phyloP scores from a whole-genome alignment of 495 filamentous ascomycete genomes.

The Daldinia vernicosa region DNA sequence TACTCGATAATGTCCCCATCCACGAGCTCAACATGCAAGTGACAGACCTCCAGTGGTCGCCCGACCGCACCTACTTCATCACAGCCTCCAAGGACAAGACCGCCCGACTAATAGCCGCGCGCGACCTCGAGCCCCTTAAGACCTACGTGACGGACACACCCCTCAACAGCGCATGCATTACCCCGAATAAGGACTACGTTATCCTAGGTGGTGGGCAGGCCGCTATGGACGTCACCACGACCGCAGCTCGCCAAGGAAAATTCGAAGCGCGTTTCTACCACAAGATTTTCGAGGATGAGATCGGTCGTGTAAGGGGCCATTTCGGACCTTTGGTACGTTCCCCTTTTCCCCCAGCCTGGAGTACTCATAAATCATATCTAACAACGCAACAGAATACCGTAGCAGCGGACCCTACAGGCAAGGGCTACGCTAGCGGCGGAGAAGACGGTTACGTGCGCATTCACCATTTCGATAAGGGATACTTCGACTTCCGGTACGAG shows the following conservation, averaged over 20 bases:
- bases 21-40: slow-evolving; percentile 87
- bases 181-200: slow-evolving; percentile 93
- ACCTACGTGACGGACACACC: slow-evolving; percentile 94
- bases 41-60: slow-evolving; percentile 93
- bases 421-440: slow-evolving; percentile 90
- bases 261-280: slow-evolving; percentile 99
- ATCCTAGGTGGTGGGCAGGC: slow-evolving; percentile 98
- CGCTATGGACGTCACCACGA: slow-evolving; percentile 99
- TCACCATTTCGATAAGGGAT: slow-evolving; percentile 97
- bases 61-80: slow-evolving; percentile 96
- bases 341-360: background rate
- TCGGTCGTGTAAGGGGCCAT: slow-evolving; percentile 93
- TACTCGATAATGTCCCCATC: slow-evolving; percentile 76
- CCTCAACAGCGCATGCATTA: slow-evolving; percentile 92
- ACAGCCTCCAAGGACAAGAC: slow-evolving; percentile 98
- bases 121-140: slow-evolving; percentile 90
- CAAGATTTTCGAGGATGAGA: slow-evolving; percentile 98
- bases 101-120: slow-evolving; percentile 81
- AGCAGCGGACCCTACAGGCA: slow-evolving; percentile 87
- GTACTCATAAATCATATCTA: background rate
- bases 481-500: slow-evolving; percentile 99
- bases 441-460: slow-evolving; percentile 99
- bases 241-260: slow-evolving; percentile 90
- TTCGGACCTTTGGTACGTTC: slow-evolving; percentile 90
- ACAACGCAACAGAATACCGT: slow-evolving; percentile 61